Evolutionary conservation across 2,329 filamentous ascomycete species (phyloP).

Genomic region (Eutypa lata): DNA sequence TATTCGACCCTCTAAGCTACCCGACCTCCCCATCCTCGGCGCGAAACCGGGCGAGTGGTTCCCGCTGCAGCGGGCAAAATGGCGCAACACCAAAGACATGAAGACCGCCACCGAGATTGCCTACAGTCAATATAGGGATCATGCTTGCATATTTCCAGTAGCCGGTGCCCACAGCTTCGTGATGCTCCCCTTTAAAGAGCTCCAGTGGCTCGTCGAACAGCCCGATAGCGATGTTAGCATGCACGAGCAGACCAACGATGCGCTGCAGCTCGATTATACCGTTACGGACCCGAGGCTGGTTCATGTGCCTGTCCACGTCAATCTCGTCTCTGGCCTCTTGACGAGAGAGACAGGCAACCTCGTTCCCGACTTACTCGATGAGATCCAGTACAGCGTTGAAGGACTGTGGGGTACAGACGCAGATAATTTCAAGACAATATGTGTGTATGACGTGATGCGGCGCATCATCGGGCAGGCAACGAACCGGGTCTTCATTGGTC

Average conservation of each 20-base stretch:
- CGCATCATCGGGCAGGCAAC: slow-evolving; percentile 24
- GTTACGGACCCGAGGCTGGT: slow-evolving; percentile 19
- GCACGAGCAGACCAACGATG: slow-evolving; percentile 15
- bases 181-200: slow-evolving; percentile 24
- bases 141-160: slow-evolving; percentile 24
- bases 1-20: slow-evolving; percentile 19
- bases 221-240: slow-evolving; percentile 25
- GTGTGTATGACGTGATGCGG: slow-evolving; percentile 22
- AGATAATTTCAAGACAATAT: slow-evolving; percentile 9
- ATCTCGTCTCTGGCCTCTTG: slow-evolving; percentile 23
- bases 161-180: slow-evolving; percentile 17
- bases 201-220: slow-evolving; percentile 29
- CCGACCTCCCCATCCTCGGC: slow-evolving; percentile 28
- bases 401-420: slow-evolving; percentile 20
- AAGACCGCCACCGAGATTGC: slow-evolving; percentile 21
- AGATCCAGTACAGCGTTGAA: slow-evolving; percentile 22
- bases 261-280: slow-evolving; percentile 25
- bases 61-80: slow-evolving; percentile 24
- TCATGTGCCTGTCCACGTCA: slow-evolving; percentile 20
- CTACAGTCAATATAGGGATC: slow-evolving; percentile 20
- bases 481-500: slow-evolving; percentile 30
- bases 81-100: slow-evolving; percentile 28
- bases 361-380: slow-evolving; percentile 25
- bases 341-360: slow-evolving; percentile 30
- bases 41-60: slow-evolving; percentile 32